Evolutionary conservation across 2,329 filamentous ascomycete species (phyloP).

Genomic region (Metarhizium album): DNA sequence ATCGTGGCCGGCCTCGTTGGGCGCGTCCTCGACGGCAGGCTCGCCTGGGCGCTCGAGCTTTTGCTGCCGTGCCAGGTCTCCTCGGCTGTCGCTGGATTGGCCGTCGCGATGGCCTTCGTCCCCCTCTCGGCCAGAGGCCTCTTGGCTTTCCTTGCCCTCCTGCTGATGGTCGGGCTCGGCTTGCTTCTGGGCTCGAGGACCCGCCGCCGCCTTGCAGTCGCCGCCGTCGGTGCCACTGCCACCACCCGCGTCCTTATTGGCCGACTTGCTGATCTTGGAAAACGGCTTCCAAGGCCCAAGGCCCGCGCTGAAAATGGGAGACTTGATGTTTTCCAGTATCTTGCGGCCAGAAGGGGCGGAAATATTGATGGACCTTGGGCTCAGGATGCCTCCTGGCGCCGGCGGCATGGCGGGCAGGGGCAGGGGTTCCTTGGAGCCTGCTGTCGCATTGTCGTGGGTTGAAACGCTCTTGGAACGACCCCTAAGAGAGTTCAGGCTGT

Average conservation of each 20-base stretch:
- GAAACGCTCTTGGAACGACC: slow-evolving; percentile 11
- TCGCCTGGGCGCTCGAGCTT: not conserved
- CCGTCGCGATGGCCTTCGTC: not conserved
- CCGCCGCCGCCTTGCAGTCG: not conserved
- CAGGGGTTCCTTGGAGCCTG: not conserved
- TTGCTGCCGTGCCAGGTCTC: not conserved
- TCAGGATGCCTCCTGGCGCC: slow-evolving; percentile 2
- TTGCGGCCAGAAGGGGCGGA: slow-evolving; percentile 4
- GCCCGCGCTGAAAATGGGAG: not conserved
- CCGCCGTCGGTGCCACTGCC: not conserved
- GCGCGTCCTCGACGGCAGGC: not conserved
- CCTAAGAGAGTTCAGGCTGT: slow-evolving; percentile 1
- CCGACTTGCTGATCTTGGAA: slow-evolving; percentile 3
- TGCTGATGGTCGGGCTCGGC: not conserved
- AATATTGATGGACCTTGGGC: slow-evolving; percentile 6
- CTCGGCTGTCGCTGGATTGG: not conserved
- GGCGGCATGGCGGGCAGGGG: slow-evolving; percentile 1
- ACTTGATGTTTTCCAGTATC: slow-evolving; percentile 6
- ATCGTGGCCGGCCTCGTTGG: not conserved
- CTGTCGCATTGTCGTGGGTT: slow-evolving; percentile 1
- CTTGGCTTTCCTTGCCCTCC: too few relatives aligned
- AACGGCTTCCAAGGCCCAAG: slow-evolving; percentile 1
- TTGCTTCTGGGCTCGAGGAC: not conserved
- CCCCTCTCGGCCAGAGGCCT: too few relatives aligned
- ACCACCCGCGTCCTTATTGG: not conserved